These are phyloP conservation scores for apple (Malus domestica) DNA, from an alignment of 306 rosid species.

Conservation along the genomic window DNA sequence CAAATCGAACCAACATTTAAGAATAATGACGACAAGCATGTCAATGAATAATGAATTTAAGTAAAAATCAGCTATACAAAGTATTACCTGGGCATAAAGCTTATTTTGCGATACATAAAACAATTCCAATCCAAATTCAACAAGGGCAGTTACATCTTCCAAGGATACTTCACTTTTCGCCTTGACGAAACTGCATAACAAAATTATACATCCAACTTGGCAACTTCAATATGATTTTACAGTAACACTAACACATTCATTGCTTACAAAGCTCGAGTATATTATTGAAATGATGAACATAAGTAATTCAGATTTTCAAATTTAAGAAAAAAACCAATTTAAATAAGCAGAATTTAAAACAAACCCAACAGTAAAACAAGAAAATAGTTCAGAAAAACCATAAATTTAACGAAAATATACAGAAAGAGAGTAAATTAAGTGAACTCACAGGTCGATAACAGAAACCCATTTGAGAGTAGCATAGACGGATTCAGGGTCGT, in stretches of 20 bases:
- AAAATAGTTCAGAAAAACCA: background rate
- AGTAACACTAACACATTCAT: background rate
- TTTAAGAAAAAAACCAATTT: background rate
- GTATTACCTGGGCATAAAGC: conserved; percentile 84
- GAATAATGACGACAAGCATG: background rate
- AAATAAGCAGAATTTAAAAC: conserved; percentile 1
- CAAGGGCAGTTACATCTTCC: conserved; percentile 63
- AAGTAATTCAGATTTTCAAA: background rate
- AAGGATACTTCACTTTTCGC: conserved; percentile 85
- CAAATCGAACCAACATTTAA: conserved; percentile 29
- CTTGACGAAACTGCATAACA: conserved; percentile 53
- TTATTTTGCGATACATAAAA: conserved; percentile 62
- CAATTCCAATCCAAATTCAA: conserved; percentile 65
- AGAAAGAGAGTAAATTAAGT: background rate
- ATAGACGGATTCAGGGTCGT: conserved; percentile 84
- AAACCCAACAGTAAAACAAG: background rate
- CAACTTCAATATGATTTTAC: no score
- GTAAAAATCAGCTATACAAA: conserved; percentile 17
- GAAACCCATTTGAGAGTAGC: conserved; percentile 84
- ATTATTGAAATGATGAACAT: background rate
- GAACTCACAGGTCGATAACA: conserved; percentile 82
- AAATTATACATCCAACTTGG: no score
- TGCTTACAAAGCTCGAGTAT: background rate
- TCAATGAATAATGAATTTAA: background rate
- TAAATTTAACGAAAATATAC: background rate